Evolutionary conservation across 768 basidiomycete genomes (phyloP), one percentile per base, ranked within the genome.

Genomic region (Psilocybe sp.): DNA sequence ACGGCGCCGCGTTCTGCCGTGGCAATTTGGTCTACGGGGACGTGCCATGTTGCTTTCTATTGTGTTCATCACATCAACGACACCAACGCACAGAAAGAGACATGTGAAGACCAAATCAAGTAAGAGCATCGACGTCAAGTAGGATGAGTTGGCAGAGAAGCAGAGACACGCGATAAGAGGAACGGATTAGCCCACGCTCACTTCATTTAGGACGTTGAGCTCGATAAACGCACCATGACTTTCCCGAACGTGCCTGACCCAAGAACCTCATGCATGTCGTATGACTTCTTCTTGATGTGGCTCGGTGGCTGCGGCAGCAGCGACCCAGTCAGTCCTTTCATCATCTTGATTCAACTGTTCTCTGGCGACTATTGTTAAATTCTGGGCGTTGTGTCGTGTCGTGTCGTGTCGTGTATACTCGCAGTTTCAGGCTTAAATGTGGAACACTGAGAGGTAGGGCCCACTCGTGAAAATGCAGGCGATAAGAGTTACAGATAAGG

Each of bases 161-260:
- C 23, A 28, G 7, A 7, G 23, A 7, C 23, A 28, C 23, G 49
- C 35, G n/a, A 5, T 14, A 36, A 14, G 31, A 35, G 35, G 41
- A 43, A 47, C 40, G 19, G 6, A 28, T 44, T 16, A 34, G 19
- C n/a, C 11, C 43, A 34, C 23, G 43, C 14, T 34, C 32, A 23
- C 11, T 28, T 28, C 43, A 44, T 31, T n/a, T 28, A 36, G 41
- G 44, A 49, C 38, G 36, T 47, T n/a, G 44, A 40, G 20, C 44
- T 46, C 39, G 46, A 46, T 31, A 14, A 39, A 63, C 63, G 47
- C 60, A 90, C 87, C 66, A 92, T 77, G 42, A 98, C 96, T 64
- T 92, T 91, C 19, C 94, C 94, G 68, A 96, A 97, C 0, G 92
- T 85, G 3, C 94, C 94, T 12, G 78, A 77, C 4, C 94, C 94